Percentiles rank a stretch among this genome's conserved stretches.
These are phyloP conservation scores for Seiridium unicorne DNA, from an alignment of 2,329 filamentous ascomycete genomes.

Conservation along the genomic window DNA sequence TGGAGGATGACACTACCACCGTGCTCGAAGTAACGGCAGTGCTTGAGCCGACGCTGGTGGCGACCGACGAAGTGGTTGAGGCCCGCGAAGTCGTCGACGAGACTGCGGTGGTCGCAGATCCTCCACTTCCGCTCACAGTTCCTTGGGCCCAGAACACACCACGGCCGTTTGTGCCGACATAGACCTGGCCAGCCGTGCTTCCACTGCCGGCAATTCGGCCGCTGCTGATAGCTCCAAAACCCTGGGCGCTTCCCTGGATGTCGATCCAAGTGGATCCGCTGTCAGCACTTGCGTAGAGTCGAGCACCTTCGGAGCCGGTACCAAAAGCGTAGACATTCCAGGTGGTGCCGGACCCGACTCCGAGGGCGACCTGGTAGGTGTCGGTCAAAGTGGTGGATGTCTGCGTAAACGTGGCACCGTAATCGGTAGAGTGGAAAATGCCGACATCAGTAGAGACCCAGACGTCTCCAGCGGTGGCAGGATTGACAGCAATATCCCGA, in stretches of 20 bases:
- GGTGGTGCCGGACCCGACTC: slow-evolving; percentile 32
- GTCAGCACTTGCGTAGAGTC: slow-evolving; percentile 44
- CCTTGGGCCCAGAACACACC: slow-evolving; percentile 39
- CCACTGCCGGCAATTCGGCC: slow-evolving; percentile 41
- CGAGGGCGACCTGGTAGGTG: slow-evolving; percentile 42
- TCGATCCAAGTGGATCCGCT: slow-evolving; percentile 42
- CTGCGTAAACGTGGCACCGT: slow-evolving; percentile 44
- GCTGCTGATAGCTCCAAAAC: slow-evolving; percentile 42
- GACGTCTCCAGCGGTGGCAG: slow-evolving; percentile 57
- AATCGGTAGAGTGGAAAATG: slow-evolving; percentile 53
- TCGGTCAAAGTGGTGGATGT: slow-evolving; percentile 33
- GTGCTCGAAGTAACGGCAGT: neutral
- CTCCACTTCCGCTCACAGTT: slow-evolving; percentile 14
- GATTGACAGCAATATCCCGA: slow-evolving; percentile 56
- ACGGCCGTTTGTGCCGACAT: slow-evolving; percentile 49
- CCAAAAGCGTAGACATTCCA: slow-evolving; percentile 51
- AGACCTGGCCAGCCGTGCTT: slow-evolving; percentile 43
- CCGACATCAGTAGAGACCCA: slow-evolving; percentile 55
- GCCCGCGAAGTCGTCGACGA: neutral
- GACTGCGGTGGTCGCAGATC: slow-evolving; percentile 12
- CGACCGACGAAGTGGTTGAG: neutral
- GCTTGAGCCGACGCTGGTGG: neutral
- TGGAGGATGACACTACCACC: neutral
- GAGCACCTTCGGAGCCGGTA: slow-evolving; percentile 36
- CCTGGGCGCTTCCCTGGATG: slow-evolving; percentile 40